phyloP scores from a whole-genome alignment of 805 yeast genomes.

The Maudiozyma bulderi region DNA sequence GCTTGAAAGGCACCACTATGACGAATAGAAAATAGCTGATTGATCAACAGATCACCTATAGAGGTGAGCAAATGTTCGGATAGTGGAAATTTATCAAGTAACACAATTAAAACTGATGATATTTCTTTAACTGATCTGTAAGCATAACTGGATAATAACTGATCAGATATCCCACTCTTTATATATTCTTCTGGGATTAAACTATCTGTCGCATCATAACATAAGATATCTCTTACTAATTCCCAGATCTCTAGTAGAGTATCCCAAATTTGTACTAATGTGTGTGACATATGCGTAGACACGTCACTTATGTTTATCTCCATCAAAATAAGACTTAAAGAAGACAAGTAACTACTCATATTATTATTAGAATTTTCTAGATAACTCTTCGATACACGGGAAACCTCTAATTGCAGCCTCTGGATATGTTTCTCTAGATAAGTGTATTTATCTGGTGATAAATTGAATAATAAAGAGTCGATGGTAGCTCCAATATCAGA shows the following conservation, averaged over 20 bases:
- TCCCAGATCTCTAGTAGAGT: constrained; percentile 28
- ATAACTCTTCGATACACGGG: constrained; percentile 29
- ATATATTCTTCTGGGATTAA: constrained; percentile 41
- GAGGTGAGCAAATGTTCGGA: constrained; percentile 15
- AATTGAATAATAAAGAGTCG: constrained; percentile 40
- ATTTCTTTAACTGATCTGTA: constrained; percentile 84
- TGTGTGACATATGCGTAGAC: not conserved
- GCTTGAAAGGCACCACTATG: constrained; percentile 92
- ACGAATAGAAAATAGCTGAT: constrained; percentile 62
- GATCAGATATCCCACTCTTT: constrained; percentile 32
- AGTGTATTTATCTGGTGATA: constrained; percentile 22
- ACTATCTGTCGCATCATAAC: constrained; percentile 67
- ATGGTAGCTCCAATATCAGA: constrained; percentile 76
- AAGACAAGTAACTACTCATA: constrained; percentile 62
- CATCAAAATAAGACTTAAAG: constrained; percentile 40
- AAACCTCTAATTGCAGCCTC: constrained; percentile 29
- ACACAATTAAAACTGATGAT: constrained; percentile 39
- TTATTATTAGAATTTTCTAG: constrained; percentile 40
- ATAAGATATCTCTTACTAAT: constrained; percentile 36
- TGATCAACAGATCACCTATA: constrained; percentile 47
- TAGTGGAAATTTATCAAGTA: constrained; percentile 32
- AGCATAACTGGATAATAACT: constrained; percentile 51
- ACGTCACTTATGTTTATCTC: constrained; percentile 11
- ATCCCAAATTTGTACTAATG: constrained; percentile 5
- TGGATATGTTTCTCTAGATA: constrained; percentile 29